Evolutionary conservation across 441 rosid species (phyloP), one percentile per base, ranked within the genome.

Genomic region (Pelargonium cotyledonis): DNA sequence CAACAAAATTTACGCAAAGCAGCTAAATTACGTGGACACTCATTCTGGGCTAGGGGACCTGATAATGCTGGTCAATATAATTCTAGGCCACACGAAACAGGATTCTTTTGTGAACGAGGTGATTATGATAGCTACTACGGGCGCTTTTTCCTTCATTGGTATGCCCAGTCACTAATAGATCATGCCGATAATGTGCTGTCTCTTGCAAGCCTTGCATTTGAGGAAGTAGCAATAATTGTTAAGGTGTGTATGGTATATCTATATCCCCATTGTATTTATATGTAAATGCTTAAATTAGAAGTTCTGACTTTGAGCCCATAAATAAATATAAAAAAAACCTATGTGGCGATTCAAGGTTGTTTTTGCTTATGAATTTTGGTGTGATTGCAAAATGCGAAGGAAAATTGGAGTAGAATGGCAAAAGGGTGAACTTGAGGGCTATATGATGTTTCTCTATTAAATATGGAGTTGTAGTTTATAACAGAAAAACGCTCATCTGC

Each of bases 41-140:
- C 87, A 55, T 82, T 85, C 68, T 86, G 88, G 89, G 89, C 85
- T 29, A 84, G 84, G 74, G 89, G 88, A 70, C 94, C 94, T 14
- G 89, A 85, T 75, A 88, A 83, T 77, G 82, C 86, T 62, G 91
- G 94, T 74, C 87, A 88, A 41, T 85, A 85, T 77, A 85, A 81
- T 75, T 88, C 88, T 38, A 80, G 81, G 76, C 89, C 91, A 15
- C 91, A 88, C 68, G 89, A 85, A 78, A 88, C 94, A 5, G 81
- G 84, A 8, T 88, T 86, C 75, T 88, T 88, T 73, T 85, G 85
- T 67, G 91, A 86, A 77, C 78, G 85, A 65, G 94, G 94, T 73
- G 94, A 86, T 76, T 88, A 88, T 64, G 89, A 88, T 75, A 84
- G 94, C 81, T 86, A 88, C 80, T 85, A 85, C 12, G 94, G 94